These are phyloP conservation scores for Gossypium schwendimanii DNA, from an alignment of 441 rosid species.

Conservation along the genomic window DNA sequence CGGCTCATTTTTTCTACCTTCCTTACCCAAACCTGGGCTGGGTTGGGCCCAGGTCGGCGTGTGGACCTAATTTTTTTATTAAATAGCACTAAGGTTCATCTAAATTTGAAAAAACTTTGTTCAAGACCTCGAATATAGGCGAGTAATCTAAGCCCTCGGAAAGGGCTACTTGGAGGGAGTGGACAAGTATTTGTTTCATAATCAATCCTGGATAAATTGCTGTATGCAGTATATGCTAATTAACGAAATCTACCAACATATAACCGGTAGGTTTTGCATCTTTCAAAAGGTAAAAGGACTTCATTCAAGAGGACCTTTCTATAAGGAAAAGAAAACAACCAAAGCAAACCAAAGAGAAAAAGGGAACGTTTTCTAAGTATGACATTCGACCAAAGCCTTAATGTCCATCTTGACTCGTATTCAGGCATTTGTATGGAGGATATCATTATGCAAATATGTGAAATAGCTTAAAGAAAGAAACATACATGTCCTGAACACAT, in stretches of 20 bases:
- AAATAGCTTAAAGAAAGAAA: neutral
- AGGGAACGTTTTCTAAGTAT: neutral
- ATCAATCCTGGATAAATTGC: neutral
- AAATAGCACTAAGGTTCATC: too few species aligned
- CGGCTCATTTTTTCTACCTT: too few species aligned
- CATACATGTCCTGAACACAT: neutral
- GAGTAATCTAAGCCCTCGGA: too few species aligned
- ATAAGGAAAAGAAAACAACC: neutral
- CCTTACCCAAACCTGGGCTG: too few species aligned
- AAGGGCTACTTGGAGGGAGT: neutral
- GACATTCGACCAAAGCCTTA: neutral
- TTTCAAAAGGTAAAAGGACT: neutral
- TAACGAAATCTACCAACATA: neutral
- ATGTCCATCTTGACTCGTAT: neutral
- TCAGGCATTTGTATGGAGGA: neutral
- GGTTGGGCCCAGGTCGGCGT: too few species aligned
- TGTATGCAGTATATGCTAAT: neutral
- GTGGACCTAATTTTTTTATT: too few species aligned
- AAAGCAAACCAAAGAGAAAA: neutral
- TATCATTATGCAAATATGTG: neutral
- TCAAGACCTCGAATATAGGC: too few species aligned
- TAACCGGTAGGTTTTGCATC: neutral
- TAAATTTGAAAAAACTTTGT: too few species aligned
- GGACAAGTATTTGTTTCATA: neutral
- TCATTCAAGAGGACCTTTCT: neutral